Base-by-base conservation (phyloP, 75 land plant genomes). In the Picea glauca region DNA sequence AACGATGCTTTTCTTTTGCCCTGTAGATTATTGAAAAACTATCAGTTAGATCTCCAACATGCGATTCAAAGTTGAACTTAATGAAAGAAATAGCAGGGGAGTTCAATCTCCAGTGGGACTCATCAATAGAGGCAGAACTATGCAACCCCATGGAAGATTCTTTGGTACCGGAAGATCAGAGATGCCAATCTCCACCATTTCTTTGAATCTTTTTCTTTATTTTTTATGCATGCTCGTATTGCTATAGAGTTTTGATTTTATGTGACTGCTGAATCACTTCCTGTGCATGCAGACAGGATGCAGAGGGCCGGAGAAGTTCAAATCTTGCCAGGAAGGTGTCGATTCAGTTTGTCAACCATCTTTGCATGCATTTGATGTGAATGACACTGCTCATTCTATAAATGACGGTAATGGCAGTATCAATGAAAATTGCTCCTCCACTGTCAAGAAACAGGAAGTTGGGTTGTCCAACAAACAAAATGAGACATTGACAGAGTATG, bases 11-110 rank as follows among this genome's bases (percentile, higher is more conserved):
- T n/a, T 58, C 58, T 74, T 73, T 32, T 68, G 5, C n/a, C 20
- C 7, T 73, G 56, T 75, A 88, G 87, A 80, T 88, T 35, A 88
- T 72, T 60, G 80, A 88, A 40, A 73, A 74, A 11, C 83, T 88
- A 1, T 62, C 74, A 4, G 60, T 76, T 18, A 70, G 57, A 13
- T 26, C 77, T 21, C 80, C 86, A 13, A n/a, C 78, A 9, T 72
- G 65, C 58, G 78, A 85, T 64, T 77, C 30, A 9, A 88, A 85
- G 76, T n/a, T 74, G 60, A 83, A 74, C 58, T 76, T 83, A 74
- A 4, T 88, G 21, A 75, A 85, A 75, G 90, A 83, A 46, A 83
- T 88, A 78, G 82, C 63, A n/a, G 50, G 33, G 14, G 80, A 77
- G 7, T 74, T 46, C 67, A 65, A 74, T 65, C 40, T 77, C 46